Base-by-base conservation (phyloP, 148 eudicot genomes). In the Agrostemma githago region DNA sequence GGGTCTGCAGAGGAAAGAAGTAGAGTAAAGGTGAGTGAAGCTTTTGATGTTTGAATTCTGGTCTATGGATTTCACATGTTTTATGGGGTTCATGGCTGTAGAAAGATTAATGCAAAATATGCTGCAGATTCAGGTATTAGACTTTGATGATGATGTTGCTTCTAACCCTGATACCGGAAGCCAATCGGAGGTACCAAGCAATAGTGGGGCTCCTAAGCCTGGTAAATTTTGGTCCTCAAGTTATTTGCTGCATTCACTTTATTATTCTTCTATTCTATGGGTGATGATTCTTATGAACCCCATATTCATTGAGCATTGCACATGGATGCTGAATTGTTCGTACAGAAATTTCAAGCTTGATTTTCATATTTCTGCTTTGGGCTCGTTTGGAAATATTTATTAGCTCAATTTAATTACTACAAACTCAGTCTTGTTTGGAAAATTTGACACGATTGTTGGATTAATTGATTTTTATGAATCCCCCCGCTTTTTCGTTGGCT, bases 141-240 rank as follows among this genome's bases (percentile, higher is more conserved):
- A 95, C 5, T 88, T 85, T 71, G 97, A 92, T 61, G 97, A 87
- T 9, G 83, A 71, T 21, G 68, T 68, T 4, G 61, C 76, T 72
- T 84, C 91, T 42, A 82, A 78, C 74, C 80, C 86, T 56, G 81
- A 82, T 72, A 81, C 53, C 75, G 83, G 86, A 69, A 88, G 91
- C 78, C 91, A 84, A 73, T 79, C 86, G 0, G 92, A 90, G 42
- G 77, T 70, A 77, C 72, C 84, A 62, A 85, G 78, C 77, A 54
- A 82, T 42, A 82, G 41, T 66, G 62, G 51, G 58, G 75, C 86
- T 72, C 76, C 88, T 54, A 90, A 84, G 81, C 61, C 89, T 51
- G 99, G 99, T 95, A 84, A 53, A 38, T 10, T 59, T 68, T 19
- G 63, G 4, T 3, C 61, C 57, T 54, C 9, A 39, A 0, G 20